Evolutionary conservation across 2,329 filamentous ascomycete genomes (phyloP).

Genomic region (Fonsecaea erecta): DNA sequence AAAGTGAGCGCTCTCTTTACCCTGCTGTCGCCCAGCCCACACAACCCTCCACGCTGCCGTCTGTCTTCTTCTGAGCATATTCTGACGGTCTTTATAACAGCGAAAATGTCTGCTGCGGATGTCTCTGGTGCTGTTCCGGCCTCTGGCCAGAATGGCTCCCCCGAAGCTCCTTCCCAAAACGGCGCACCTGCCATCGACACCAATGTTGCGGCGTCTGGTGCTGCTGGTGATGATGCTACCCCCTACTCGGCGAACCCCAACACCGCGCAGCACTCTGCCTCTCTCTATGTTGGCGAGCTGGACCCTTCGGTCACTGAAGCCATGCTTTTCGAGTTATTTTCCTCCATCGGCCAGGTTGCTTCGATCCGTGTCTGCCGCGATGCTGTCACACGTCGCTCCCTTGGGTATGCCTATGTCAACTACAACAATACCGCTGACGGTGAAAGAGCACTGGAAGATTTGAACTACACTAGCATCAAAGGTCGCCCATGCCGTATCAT

Average conservation of each 20-base stretch:
- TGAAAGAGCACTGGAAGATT: slow-evolving; percentile 97
- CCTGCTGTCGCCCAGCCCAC: background rate
- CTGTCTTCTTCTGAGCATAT: background rate
- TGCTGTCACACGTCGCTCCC: slow-evolving; percentile 95
- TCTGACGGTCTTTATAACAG: slow-evolving; percentile 60
- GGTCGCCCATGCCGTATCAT: slow-evolving; percentile 99
- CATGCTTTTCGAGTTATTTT: slow-evolving; percentile 99
- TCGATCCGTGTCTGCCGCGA: slow-evolving; percentile 99
- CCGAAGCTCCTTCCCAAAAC: slow-evolving; percentile 48
- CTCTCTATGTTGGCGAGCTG: slow-evolving; percentile 98
- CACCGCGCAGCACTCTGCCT: slow-evolving; percentile 90
- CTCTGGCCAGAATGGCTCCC: slow-evolving; percentile 68
- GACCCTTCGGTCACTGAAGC: slow-evolving; percentile 97
- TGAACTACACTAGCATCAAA: slow-evolving; percentile 99
- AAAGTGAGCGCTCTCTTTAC: slow-evolving; percentile 28
- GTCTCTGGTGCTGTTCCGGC: slow-evolving; percentile 72
- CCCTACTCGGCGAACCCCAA: slow-evolving; percentile 68
- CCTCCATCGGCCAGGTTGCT: slow-evolving; percentile 96
- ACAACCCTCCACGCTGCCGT: background rate
- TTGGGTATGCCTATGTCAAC: slow-evolving; percentile 99
- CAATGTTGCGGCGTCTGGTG: slow-evolving; percentile 59
- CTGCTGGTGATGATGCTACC: slow-evolving; percentile 58
- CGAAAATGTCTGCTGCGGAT: slow-evolving; percentile 79
- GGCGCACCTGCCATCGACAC: slow-evolving; percentile 69
- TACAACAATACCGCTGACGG: slow-evolving; percentile 97